phyloP scores from a whole-genome alignment of 2,329 filamentous ascomycete genomes.

The Botrytis sinoallii region DNA sequence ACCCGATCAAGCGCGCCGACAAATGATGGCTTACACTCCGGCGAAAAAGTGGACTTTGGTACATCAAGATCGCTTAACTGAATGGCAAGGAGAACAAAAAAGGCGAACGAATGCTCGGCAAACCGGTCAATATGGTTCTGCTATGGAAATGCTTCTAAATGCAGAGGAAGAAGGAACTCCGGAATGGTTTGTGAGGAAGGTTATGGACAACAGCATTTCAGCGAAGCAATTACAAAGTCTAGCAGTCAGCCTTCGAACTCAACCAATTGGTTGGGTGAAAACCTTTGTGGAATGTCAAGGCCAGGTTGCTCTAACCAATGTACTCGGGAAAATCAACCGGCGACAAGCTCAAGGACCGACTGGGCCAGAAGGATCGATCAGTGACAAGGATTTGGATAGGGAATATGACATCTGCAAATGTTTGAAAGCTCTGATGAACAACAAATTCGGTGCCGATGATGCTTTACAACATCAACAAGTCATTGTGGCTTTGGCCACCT shows the following conservation, averaged over 20 bases:
- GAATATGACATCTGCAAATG: conserved; percentile 98
- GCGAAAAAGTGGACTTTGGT: conserved; percentile 97
- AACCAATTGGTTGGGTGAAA: conserved; percentile 97
- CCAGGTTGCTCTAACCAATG: conserved; percentile 91
- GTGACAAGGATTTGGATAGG: conserved; percentile 66
- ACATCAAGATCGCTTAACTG: conserved; percentile 88
- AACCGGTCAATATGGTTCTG: conserved; percentile 66
- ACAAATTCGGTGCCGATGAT: conserved; percentile 97
- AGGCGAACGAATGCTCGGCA: conserved; percentile 70
- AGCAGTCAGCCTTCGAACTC: conserved; percentile 90
- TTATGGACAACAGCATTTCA: conserved; percentile 93
- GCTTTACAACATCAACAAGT: conserved; percentile 87
- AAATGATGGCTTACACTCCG: conserved; percentile 94
- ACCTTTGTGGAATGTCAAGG: conserved; percentile 96
- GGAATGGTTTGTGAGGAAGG: conserved; percentile 95
- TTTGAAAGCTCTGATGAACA: conserved; percentile 97
- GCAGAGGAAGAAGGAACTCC: conserved; percentile 94
- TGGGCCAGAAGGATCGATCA: conserved; percentile 48
- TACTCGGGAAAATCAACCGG: conserved; percentile 90
- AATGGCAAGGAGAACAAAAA: conserved; percentile 93
- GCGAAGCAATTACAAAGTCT: conserved; percentile 88
- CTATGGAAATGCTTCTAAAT: conserved; percentile 67
- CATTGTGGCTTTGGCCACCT: conserved; percentile 80
- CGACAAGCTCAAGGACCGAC: conserved; percentile 69
- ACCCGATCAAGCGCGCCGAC: conserved; percentile 86